These are phyloP conservation scores for Ascochyta koolunga DNA, from an alignment of 2,329 filamentous ascomycete genomes.

Conservation along the genomic window DNA sequence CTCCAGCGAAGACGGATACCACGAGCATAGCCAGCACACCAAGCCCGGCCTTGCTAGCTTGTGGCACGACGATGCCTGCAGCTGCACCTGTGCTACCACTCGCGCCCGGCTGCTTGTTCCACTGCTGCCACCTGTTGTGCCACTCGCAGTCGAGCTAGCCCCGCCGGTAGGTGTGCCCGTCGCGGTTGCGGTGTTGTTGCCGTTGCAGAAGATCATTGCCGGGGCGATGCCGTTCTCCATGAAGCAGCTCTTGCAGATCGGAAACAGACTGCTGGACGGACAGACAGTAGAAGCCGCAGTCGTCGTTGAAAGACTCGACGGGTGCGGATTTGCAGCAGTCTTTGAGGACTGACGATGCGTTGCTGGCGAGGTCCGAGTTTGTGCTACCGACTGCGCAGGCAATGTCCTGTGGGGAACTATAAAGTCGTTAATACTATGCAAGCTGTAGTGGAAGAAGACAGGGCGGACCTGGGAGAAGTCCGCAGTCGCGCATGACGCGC, in stretches of 20 bases:
- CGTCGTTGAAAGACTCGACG: conserved; percentile 36
- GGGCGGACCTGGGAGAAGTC: conserved; percentile 24
- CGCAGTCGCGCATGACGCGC: conserved; percentile 28
- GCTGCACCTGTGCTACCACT: conserved; percentile 25
- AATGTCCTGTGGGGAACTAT: conserved; percentile 35
- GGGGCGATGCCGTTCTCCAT: conserved; percentile 33
- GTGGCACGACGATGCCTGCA: conserved; percentile 13
- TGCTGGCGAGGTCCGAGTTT: conserved; percentile 28
- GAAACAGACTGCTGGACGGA: conserved; percentile 32
- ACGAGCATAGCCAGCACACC: conserved; percentile 37
- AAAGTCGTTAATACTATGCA: neutral
- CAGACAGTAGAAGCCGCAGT: conserved; percentile 42
- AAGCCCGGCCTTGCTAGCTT: conserved; percentile 38
- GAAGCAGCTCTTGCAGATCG: conserved; percentile 37
- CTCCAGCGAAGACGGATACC: conserved; percentile 34
- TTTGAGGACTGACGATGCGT: conserved; percentile 31
- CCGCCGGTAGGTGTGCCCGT: conserved; percentile 28
- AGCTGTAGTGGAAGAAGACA: too few relatives aligned
- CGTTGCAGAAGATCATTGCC: conserved; percentile 32
- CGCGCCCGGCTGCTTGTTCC: conserved; percentile 7
- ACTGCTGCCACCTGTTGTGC: conserved; percentile 9
- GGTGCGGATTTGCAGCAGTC: conserved; percentile 42
- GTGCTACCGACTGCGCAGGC: conserved; percentile 38
- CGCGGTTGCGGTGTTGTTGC: conserved; percentile 34
- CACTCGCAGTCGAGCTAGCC: conserved; percentile 17